Evolutionary conservation across 768 basidiomycete genomes (phyloP), one percentile per base, ranked within the genome.

Genomic region (Austroboletus eburneus): DNA sequence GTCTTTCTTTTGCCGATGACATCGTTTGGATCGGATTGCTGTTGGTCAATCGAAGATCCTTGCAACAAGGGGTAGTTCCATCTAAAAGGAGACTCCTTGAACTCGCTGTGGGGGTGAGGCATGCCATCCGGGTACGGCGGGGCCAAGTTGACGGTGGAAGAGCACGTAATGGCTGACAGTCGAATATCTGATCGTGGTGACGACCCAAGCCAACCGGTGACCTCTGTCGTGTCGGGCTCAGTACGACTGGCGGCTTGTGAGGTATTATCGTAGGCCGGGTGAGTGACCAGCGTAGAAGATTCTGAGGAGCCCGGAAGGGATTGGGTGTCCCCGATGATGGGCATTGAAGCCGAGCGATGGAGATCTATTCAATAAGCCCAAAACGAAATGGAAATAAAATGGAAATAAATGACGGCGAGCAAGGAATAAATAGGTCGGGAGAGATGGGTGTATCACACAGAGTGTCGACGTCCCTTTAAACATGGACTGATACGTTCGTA

Each of bases 271-370:
- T 62, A 64, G 8, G 59, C 54, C 42, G 46, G 61, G 35, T 57
- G 55, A 39, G 64, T 53, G 50, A 46, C 61, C 44, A 62, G 56
- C 42, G 64, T 62, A 20, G 66, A 56, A 16, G 64, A 66, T 38
- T 65, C 64, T 21, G 51, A 52, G 14, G 66, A 54, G 20, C 46
- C 51, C 18, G 53, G 34, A 24, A 49, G 53, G 21, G 51, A 16
- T n/a, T 51, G 47, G 33, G 47, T 35, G 37, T 43, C n/a, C n/a
- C n/a, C 34, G 8, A 14, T 32, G 24, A 32, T 37, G 39, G 49
- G 20, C 62, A 58, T 58, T 36, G 40, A 32, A 25, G 18, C 54
- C 32, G 21, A 46, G 27, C 27, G 30, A 9, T 14, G 30, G 18
- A 39, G 39, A 25, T 14, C 39, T 33, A 43, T 12, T 43, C 23